These are phyloP conservation scores for Pistacia vera DNA, from an alignment of 345 rosid genomes.

Conservation along the genomic window DNA sequence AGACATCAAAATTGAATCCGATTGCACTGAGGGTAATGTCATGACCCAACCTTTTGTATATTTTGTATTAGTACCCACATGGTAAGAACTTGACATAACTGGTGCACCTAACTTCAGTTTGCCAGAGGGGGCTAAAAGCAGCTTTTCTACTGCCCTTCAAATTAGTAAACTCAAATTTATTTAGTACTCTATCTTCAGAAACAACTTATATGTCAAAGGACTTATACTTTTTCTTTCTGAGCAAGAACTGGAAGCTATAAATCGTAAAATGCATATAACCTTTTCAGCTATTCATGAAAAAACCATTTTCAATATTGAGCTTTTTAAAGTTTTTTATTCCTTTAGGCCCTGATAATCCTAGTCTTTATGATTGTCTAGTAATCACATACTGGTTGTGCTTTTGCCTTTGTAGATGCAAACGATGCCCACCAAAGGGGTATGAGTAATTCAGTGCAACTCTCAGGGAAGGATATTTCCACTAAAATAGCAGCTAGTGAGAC, in stretches of 20 bases:
- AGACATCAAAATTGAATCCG: conserved; percentile 20
- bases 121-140: not conserved
- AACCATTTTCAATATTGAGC: conserved; percentile 7
- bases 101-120: not conserved
- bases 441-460: conserved; percentile 18
- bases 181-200: conserved; percentile 7
- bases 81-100: not conserved
- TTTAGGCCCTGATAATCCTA: conserved; percentile 4
- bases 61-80: not conserved
- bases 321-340: not conserved
- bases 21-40: conserved; percentile 45
- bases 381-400: not conserved
- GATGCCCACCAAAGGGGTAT: conserved; percentile 15
- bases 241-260: conserved; percentile 12
- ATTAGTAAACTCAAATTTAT: not conserved
- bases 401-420: conserved; percentile 21
- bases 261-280: not conserved
- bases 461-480: conserved; percentile 17
- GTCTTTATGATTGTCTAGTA: conserved; percentile 10
- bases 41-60: conserved; percentile 8
- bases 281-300: conserved; percentile 3
- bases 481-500: conserved; percentile 23
- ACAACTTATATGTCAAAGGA: not conserved
- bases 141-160: conserved; percentile 11
- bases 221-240: not conserved